Evolutionary conservation across 2,329 filamentous ascomycete species (phyloP), one percentile per base, ranked within the genome.

Genomic region (Fusarium pininemorale): DNA sequence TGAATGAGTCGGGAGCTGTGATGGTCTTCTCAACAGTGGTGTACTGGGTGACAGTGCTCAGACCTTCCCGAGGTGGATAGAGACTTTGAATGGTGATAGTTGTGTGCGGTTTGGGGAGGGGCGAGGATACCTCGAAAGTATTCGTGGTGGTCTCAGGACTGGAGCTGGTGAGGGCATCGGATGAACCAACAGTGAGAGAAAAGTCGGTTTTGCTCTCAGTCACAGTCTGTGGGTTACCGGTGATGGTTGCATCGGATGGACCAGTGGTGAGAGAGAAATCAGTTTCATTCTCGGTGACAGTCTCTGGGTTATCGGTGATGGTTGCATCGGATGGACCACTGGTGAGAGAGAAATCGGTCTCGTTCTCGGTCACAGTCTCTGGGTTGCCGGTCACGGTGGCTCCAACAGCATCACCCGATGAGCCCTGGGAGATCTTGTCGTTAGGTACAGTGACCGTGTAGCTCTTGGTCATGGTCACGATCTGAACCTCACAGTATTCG

Each of bases 61-160:
- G 50, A 12, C 69, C 70, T 37, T 63, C 48, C 37, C 30, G 41
- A n/a, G 65, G 56, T 26, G 77, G 56, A 44, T 74, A 81, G 41
- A 82, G 75, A 58, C 82, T 78, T 8, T 80, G 77, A 63, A 82
- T 75, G 45, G 75, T 78, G 35, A 83, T 65, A 45, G 78, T 77
- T 10, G 76, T 79, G 57, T 67, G 64, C 63, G 75, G 24, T 51
- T 37, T 65, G 38, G 62, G 62, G 42, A 63, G 55, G 30, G 71
- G 50, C 12, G 66, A 77, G 51, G 63, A 75, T 50, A 73, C 72
- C 15, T 68, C 69, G 44, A 77, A 66, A 22, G 76, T 57, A 32
- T 77, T 61, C 11, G 80, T 80, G 42, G 81, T 66, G 6, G 82
- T 83, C 10, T 72, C 75, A 3, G 81, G 77, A 35, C 75, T 72